phyloP scores from a whole-genome alignment of 208 protist species.

The Acanthamoeba healyi region DNA sequence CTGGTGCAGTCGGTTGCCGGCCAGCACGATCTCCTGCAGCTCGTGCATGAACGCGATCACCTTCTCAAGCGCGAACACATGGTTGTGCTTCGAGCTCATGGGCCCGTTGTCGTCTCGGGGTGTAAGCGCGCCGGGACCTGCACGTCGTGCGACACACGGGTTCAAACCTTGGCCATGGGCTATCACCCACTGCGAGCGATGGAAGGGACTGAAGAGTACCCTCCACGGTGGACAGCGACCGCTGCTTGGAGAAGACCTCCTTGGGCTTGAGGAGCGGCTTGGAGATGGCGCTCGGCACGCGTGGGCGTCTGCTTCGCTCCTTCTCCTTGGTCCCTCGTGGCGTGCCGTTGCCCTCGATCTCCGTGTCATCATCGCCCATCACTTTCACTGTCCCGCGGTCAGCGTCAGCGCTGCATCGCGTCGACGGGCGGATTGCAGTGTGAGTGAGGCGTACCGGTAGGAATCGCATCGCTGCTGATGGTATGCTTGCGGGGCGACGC shows the following conservation, averaged over 20 bases:
- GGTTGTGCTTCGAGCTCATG: background rate
- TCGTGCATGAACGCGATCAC: constrained; percentile 28
- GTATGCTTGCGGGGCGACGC: background rate
- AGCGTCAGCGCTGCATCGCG: no score
- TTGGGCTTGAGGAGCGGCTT: constrained; percentile 60
- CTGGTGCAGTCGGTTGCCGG: constrained; percentile 16
- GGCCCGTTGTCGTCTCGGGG: background rate
- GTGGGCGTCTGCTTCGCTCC: background rate
- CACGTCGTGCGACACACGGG: no score
- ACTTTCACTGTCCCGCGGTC: no score
- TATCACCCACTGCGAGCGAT: no score
- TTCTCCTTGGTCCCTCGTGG: background rate
- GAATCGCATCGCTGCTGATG: background rate
- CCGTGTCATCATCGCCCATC: no score
- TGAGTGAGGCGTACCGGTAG: background rate
- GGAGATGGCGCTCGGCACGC: constrained; percentile 30
- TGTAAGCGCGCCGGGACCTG: background rate
- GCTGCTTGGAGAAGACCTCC: constrained; percentile 42
- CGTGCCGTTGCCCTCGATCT: no score
- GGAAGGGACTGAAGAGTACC: background rate
- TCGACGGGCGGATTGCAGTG: no score
- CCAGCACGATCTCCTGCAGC: background rate
- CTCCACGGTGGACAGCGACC: background rate
- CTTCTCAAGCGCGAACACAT: constrained; percentile 24
- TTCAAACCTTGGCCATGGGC: no score